phyloP scores from a whole-genome alignment of 106 monocot species.

The Hemerocallis citrina region DNA sequence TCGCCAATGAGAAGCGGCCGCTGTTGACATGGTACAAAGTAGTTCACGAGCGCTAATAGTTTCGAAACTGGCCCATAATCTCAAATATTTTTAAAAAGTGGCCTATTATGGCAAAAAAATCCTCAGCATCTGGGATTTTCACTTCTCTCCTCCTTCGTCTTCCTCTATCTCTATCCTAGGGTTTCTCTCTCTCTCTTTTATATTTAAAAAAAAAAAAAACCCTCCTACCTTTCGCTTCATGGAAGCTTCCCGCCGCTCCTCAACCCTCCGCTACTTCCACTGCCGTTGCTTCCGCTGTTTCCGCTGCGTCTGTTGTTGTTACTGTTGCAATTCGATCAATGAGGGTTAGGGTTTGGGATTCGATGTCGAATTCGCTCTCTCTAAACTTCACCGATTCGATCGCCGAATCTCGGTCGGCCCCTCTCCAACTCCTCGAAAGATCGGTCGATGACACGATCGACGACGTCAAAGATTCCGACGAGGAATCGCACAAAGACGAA shows the following conservation, averaged over 20 bases:
- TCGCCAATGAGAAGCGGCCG: no score
- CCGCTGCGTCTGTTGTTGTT: constrained; percentile 8
- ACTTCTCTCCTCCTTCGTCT: background rate
- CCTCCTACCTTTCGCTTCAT: background rate
- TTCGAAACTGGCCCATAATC: no score
- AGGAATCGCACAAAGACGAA: constrained; percentile 22
- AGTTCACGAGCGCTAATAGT: no score
- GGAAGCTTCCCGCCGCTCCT: background rate
- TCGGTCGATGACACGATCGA: constrained; percentile 6
- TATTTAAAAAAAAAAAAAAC: no score
- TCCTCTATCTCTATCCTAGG: background rate
- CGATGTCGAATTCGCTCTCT: constrained; percentile 19
- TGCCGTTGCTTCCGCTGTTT: constrained; percentile 1
- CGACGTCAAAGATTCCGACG: constrained; percentile 1
- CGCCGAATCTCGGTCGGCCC: constrained; percentile 16
- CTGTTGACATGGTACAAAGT: no score
- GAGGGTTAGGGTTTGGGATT: constrained; percentile 24
- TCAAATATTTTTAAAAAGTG: no score
- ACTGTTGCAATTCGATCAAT: background rate
- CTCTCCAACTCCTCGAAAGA: constrained; percentile 39
- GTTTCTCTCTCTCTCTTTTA: background rate
- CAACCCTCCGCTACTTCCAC: background rate
- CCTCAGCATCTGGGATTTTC: no score
- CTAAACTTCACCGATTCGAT: constrained; percentile 22
- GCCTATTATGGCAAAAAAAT: no score